phyloP scores from a whole-genome alignment of 2,329 filamentous ascomycete species.

The Celoporthe dispersa region DNA sequence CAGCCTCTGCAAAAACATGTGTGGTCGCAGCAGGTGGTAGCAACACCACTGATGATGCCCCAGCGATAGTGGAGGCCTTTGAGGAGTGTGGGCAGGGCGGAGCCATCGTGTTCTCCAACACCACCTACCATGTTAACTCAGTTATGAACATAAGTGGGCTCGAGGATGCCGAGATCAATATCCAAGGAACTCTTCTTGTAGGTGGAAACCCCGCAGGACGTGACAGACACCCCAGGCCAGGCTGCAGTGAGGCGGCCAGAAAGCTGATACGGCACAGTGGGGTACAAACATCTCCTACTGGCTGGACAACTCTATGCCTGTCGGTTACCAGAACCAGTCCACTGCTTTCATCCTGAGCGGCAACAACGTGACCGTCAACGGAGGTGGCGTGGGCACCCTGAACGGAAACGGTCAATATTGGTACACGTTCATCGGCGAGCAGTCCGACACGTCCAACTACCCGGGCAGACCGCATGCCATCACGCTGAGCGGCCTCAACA shows the following conservation, averaged over 20 bases:
- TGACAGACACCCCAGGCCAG: no score
- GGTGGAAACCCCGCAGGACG: not conserved
- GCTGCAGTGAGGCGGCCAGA: not conserved
- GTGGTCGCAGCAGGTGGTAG: conserved; percentile 21
- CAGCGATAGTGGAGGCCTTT: conserved; percentile 47
- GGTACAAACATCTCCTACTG: conserved; percentile 49
- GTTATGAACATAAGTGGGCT: conserved; percentile 51
- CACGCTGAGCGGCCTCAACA: conserved; percentile 49
- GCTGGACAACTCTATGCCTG: conserved; percentile 46
- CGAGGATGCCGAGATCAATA: conserved; percentile 47
- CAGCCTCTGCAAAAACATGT: not conserved
- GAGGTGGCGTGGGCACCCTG: conserved; percentile 50
- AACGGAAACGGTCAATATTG: conserved; percentile 58
- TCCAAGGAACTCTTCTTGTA: conserved; percentile 44
- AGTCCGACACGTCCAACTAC: conserved; percentile 42
- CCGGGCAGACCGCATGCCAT: conserved; percentile 54
- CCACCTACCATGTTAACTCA: conserved; percentile 46
- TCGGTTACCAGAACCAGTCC: conserved; percentile 53
- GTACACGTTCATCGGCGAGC: conserved; percentile 48
- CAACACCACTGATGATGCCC: conserved; percentile 42
- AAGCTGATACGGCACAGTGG: conserved; percentile 35
- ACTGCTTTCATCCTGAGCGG: conserved; percentile 54
- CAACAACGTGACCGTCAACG: conserved; percentile 48
- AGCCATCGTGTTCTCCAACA: conserved; percentile 47
- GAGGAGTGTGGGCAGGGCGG: conserved; percentile 44